Evolutionary conservation across 176 grass and related monocot genomes (phyloP), one percentile per base, ranked within the genome.

Genomic region (Triticum turgidum): DNA sequence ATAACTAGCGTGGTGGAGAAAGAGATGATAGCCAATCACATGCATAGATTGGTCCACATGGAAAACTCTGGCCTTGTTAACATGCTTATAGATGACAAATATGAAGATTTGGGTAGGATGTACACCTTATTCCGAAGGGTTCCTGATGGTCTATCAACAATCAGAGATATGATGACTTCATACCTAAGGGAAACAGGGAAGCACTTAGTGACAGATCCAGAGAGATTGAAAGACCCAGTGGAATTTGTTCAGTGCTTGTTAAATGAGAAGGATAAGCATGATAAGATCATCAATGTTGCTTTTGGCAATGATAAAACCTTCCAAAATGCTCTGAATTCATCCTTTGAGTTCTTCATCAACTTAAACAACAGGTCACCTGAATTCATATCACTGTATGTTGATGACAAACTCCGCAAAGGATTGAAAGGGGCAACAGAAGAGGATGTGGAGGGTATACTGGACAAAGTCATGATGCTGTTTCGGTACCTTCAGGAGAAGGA

Each of bases 401-500:
- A 98, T 90, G 96, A 95, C 41, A 98, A 98, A 69, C 94, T 98
- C 64, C 89, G 93, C 7, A 98, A 98, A 92, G 93, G 96, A 41
- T 85, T 95, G 39, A 98, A 94, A 89, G 96, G 93, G 22, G 83
- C 94, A 3, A 95, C 86, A 11, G 96, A 98, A 95, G 96, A 98
- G 86, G 96, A 98, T 56, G 91, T 98, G 61, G 96, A 98, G 75
- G 72, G 89, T 78, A 89, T 95, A 75, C 74, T 98, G 80, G 96
- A 98, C 84, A 98, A 98, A 83, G 96, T 95, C 69, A 98, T 95
- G 96, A 98, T 98, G 96, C 82, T 98, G 39, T 98, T 98, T 83
- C 88, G 96, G 64, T 98, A 95, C 77, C 89, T 98, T 73, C 96
- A 98, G 80, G 96, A 98, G 89, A 98, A 98, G 81, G 96, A 98